Evolutionary conservation across 2,329 filamentous ascomycete genomes (phyloP).

Genomic region (Monilinia polystroma): DNA sequence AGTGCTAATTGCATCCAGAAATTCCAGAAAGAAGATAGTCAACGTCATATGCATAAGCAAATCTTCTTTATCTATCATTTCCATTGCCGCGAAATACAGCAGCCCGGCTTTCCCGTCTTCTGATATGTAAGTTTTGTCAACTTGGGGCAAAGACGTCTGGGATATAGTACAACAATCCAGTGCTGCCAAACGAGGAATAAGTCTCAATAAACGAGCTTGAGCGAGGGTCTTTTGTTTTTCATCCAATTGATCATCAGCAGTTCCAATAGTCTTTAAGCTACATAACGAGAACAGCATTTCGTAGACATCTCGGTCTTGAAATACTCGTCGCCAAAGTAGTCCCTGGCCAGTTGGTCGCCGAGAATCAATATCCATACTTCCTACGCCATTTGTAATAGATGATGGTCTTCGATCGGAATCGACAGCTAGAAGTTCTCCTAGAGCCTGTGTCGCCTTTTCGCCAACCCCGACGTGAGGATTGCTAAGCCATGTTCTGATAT

Average conservation of each 20-base stretch:
- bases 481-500: constrained; percentile 54
- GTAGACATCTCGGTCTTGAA: constrained; percentile 49
- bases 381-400: constrained; percentile 39
- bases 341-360: constrained; percentile 50
- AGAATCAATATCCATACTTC: constrained; percentile 40
- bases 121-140: constrained; percentile 33
- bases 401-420: constrained; percentile 48
- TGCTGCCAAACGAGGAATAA: constrained; percentile 38
- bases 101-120: constrained; percentile 31
- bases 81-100: constrained; percentile 38
- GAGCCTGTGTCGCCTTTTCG: constrained; percentile 50
- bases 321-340: constrained; percentile 54
- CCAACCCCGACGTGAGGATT: constrained; percentile 55
- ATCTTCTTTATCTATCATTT: constrained; percentile 41
- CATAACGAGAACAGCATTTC: constrained; percentile 47
- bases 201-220: constrained; percentile 39
- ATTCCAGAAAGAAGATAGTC: constrained; percentile 40
- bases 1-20: constrained; percentile 38
- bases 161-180: constrained; percentile 36
- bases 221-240: constrained; percentile 40
- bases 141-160: constrained; percentile 35
- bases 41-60: constrained; percentile 41
- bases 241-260: constrained; percentile 32
- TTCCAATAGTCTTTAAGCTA: constrained; percentile 32
- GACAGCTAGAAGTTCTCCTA: constrained; percentile 55